A percentile compares a stretch with the other conserved stretches of the same genome.
Conservation (phyloP, 2,329 filamentous ascomycete species). For the Neurospora sp. region DNA sequence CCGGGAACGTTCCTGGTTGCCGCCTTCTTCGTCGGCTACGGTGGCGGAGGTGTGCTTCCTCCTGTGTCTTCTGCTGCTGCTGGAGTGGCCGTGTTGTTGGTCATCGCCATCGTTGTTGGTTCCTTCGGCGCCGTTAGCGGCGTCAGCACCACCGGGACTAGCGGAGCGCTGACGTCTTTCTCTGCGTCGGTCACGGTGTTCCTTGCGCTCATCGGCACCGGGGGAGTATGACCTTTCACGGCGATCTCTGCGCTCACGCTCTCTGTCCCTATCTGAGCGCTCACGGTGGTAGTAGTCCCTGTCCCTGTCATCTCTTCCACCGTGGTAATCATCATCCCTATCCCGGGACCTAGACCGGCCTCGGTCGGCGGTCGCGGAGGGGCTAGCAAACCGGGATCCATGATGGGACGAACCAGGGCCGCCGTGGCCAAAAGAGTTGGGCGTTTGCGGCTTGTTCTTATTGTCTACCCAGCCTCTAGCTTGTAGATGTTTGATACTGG, state of each 20-base stretch:
- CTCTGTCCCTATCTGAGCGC: conserved; percentile 8
- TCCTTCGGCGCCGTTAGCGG: conserved; percentile 34
- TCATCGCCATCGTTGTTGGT: conserved; percentile 32
- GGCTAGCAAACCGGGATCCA: neutral
- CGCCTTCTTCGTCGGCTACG: conserved; percentile 27
- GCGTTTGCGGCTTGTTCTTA: conserved; percentile 23
- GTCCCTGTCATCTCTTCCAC: conserved; percentile 5
- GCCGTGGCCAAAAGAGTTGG: conserved; percentile 30
- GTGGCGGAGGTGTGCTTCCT: conserved; percentile 28
- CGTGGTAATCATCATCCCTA: conserved; percentile 11
- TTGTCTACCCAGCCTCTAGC: conserved; percentile 36
- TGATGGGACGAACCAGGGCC: conserved; percentile 12
- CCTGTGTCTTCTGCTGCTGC: conserved; percentile 29
- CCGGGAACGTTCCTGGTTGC: conserved; percentile 44
- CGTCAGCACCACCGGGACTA: conserved; percentile 38
- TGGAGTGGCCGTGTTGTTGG: conserved; percentile 36
- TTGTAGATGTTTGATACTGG: conserved; percentile 57
- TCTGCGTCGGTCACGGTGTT: conserved; percentile 35
- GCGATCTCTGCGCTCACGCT: conserved; percentile 19
- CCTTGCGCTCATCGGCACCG: conserved; percentile 33
- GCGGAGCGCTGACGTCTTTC: conserved; percentile 46
- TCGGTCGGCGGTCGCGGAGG: conserved; percentile 2
- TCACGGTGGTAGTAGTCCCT: neutral
- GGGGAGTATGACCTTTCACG: conserved; percentile 24
- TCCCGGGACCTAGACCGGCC: conserved; percentile 9